Evolutionary conservation across 371 early-diverging fungal species (phyloP).

Genomic region (Syncephalastrum contaminatum): DNA sequence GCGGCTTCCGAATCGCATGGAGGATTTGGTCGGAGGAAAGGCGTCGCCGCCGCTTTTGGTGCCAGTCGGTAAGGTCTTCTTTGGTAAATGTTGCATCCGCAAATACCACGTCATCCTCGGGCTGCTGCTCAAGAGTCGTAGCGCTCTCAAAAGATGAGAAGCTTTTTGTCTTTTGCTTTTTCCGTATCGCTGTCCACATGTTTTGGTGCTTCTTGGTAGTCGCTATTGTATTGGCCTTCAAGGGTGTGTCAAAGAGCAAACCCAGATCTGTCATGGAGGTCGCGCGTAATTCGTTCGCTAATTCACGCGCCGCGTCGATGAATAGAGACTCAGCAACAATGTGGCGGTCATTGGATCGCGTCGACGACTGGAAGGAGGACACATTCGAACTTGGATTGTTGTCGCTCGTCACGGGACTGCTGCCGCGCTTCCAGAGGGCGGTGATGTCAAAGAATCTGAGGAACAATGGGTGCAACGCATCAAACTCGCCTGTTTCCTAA

Average conservation of each 20-base stretch:
- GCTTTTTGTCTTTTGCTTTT: too few species aligned
- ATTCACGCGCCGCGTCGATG: constrained; percentile 25
- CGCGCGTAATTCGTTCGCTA: constrained; percentile 25
- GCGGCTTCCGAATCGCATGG: not conserved
- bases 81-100: too few species aligned
- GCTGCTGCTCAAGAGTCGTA: too few species aligned
- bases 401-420: too few species aligned
- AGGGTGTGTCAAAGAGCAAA: constrained; percentile 28
- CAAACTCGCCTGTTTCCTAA: constrained; percentile 1
- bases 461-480: constrained; percentile 26
- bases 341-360: constrained; percentile 9
- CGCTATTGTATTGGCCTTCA: constrained; percentile 25
- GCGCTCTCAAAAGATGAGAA: too few species aligned
- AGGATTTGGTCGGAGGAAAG: not conserved
- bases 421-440: constrained; percentile 15
- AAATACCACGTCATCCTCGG: too few species aligned
- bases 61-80: too few species aligned
- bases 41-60: constrained; percentile 3
- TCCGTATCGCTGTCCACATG: too few species aligned
- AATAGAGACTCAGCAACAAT: constrained; percentile 20
- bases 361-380: constrained; percentile 16
- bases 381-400: constrained; percentile 1
- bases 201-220: not conserved
- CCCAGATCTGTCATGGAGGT: constrained; percentile 27
- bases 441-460: constrained; percentile 21